Conservation (phyloP, 2,329 filamentous ascomycete species). For the Colletotrichum sp. region DNA sequence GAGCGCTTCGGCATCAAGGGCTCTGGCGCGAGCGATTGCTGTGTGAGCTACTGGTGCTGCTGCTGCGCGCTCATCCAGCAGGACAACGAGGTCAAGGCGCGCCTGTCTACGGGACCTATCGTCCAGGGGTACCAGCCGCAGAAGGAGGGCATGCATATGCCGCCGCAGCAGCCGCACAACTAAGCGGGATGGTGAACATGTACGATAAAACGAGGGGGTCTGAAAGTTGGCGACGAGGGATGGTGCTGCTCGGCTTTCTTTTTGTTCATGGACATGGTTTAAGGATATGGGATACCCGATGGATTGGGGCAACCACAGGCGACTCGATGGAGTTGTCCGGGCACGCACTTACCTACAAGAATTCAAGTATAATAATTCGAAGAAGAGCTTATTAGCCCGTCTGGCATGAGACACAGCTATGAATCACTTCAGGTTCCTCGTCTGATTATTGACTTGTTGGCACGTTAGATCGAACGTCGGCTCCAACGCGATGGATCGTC, state of each 20-base stretch:
- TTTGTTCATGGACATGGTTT: background rate
- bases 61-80: slow-evolving; percentile 65
- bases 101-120: slow-evolving; percentile 27
- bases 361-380: background rate
- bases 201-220: background rate
- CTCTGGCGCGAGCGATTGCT: slow-evolving; percentile 53
- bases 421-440: background rate
- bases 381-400: background rate
- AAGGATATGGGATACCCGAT: slow-evolving; percentile 8
- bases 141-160: slow-evolving; percentile 43
- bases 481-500: background rate
- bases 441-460: background rate
- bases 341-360: background rate
- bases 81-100: slow-evolving; percentile 55
- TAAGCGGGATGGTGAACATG: background rate
- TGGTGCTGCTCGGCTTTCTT: background rate
- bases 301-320: background rate
- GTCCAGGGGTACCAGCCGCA: slow-evolving; percentile 41
- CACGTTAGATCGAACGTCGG: background rate
- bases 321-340: background rate
- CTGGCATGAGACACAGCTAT: background rate
- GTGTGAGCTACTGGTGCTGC: slow-evolving; percentile 57
- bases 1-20: slow-evolving; percentile 59
- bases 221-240: background rate
- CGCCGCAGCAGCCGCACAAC: background rate